Evolutionary conservation across 176 grass and related monocot species (phyloP).

Genomic region (Lolium multiflorum): DNA sequence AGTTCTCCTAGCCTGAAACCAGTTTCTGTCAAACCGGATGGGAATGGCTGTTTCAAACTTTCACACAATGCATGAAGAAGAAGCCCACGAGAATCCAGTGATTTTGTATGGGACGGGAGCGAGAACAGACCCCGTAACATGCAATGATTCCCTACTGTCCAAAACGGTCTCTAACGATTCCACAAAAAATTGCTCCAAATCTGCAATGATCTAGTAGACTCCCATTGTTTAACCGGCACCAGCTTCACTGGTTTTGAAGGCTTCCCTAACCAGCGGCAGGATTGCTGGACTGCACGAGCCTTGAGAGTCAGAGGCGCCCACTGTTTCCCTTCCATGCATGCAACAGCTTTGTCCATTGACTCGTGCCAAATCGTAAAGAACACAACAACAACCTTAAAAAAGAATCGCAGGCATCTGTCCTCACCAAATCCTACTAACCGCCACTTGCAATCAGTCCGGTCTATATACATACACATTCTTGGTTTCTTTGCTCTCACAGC

Average conservation of each 20-base stretch:
- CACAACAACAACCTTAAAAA: neutral
- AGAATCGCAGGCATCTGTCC: slow-evolving; percentile 1
- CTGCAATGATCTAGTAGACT: neutral
- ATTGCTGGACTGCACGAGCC: neutral
- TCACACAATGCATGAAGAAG: too few species aligned
- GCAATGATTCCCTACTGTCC: neutral
- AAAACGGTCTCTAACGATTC: neutral
- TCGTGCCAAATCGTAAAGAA: neutral
- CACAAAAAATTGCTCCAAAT: neutral
- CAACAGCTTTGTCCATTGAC: neutral
- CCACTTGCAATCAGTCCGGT: neutral
- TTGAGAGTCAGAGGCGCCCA: slow-evolving; percentile 27
- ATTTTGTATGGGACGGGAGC: too few species aligned
- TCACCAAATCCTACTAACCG: neutral
- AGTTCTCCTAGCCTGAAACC: too few species aligned
- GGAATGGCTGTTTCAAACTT: too few species aligned
- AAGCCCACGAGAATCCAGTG: too few species aligned
- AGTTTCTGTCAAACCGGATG: too few species aligned
- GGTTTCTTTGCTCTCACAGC: neutral
- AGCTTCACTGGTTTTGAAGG: slow-evolving; percentile 42
- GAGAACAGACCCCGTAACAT: too few species aligned
- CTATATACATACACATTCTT: slow-evolving; percentile 39
- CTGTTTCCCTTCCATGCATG: slow-evolving; percentile 27
- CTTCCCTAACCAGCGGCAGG: slow-evolving; percentile 1
- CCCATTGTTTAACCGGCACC: neutral